Base-by-base conservation (phyloP, 2,329 filamentous ascomycete species). In the Epicoccum nigrum region DNA sequence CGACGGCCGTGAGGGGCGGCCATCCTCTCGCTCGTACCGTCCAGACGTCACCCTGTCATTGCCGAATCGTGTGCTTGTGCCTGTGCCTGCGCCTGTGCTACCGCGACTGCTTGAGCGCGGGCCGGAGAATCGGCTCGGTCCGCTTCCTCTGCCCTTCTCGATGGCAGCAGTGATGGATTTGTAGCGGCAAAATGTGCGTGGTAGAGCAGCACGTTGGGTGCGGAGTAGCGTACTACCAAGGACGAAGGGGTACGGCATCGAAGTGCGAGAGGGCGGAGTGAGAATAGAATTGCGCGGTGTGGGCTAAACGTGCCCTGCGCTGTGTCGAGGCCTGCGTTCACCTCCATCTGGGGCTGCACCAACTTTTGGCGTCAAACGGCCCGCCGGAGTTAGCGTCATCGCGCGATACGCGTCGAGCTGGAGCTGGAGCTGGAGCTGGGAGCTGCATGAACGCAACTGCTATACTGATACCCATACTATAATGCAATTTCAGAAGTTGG, bases 81-180 rank as follows among this genome's bases (percentile, higher is more conserved):
- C n/a, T n/a, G n/a, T n/a, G n/a, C n/a, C n/a, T n/a, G n/a, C n/a
- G n/a, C n/a, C n/a, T n/a, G n/a, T n/a, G 37, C 55, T 57, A n/a
- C 45, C 42, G 48, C 39, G 58, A 13, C 45, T 45, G 50, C 39
- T 45, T 7, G 45, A 50, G 15, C 55, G 58, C 9, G 49, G 44
- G 41, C 38, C 54, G 12, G 49, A 53, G 20, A 58, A 51, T 13
- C 54, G 48, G 9, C 56, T 50, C 19, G 54, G 51, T 13, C 53
- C 45, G 15, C 54, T 45, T 13, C 51, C 57, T 46, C 56, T 59
- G 42, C 62, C 67, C 56, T 64, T 57, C 53, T 71, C 69, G 51
- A 72, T 71, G 33, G 68, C 61, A 7, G 65, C 64, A 31, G 61
- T 65, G 35, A 72, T 58, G 28, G 69, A 72, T 47, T 70, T 70